These are phyloP conservation scores for Sporormia fimetaria DNA, from an alignment of 495 filamentous ascomycete genomes.

Conservation along the genomic window DNA sequence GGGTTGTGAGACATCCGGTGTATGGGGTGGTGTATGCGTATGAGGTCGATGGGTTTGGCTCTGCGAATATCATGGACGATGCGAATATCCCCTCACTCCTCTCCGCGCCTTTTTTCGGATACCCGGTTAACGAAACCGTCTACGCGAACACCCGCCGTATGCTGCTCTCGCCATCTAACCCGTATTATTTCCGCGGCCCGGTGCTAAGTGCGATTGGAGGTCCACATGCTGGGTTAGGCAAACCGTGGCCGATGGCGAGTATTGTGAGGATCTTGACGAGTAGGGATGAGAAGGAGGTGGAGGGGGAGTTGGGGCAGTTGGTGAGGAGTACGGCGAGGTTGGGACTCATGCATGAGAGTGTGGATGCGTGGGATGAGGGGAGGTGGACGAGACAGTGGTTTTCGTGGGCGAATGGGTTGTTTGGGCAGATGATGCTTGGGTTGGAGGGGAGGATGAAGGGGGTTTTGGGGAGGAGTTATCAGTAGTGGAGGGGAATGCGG, in stretches of 20 bases:
- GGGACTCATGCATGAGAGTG: conserved; percentile 51
- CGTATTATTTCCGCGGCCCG: conserved; percentile 47
- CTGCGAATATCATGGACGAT: conserved; percentile 47
- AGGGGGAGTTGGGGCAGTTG: conserved; percentile 36
- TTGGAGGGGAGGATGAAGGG: conserved; percentile 40
- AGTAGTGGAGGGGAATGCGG: conserved; percentile 13
- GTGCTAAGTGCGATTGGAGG: conserved; percentile 45
- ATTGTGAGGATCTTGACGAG: conserved; percentile 49
- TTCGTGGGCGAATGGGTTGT: conserved; percentile 60
- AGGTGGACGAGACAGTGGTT: conserved; percentile 57
- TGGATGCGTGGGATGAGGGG: conserved; percentile 40
- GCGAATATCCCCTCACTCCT: conserved; percentile 51
- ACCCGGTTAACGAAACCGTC: conserved; percentile 35
- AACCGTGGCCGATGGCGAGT: conserved; percentile 48
- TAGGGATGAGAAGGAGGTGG: conserved; percentile 43
- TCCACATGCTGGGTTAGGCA: conserved; percentile 45
- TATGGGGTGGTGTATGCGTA: conserved; percentile 47
- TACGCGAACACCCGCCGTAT: conserved; percentile 43
- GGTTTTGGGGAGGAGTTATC: conserved; percentile 35
- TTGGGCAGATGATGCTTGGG: conserved; percentile 55
- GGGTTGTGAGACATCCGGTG: conserved; percentile 36
- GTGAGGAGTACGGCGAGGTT: conserved; percentile 44
- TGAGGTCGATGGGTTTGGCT: conserved; percentile 50
- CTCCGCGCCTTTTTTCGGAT: conserved; percentile 43
- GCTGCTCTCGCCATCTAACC: conserved; percentile 42